A percentile compares a stretch with the other conserved stretches of the same genome.
Evolutionary conservation across 2,329 filamentous ascomycete genomes (phyloP).

Genomic region (Fusarium concolor): DNA sequence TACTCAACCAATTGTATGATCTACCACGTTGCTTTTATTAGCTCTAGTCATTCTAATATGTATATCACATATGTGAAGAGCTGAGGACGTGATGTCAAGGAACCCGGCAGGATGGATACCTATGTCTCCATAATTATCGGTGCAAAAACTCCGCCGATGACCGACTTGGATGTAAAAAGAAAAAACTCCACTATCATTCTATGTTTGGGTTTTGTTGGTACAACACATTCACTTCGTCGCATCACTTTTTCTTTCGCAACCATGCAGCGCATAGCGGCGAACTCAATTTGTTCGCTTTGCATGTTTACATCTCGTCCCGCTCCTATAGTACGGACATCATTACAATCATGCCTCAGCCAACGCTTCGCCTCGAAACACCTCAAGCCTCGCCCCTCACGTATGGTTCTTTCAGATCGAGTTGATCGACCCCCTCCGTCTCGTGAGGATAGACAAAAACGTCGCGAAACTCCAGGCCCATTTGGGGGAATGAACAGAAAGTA

Average conservation of each 20-base stretch:
- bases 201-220: conserved; percentile 4
- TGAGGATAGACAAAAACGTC: conserved; percentile 52
- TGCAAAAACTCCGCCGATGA: conserved; percentile 40
- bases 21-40: neutral
- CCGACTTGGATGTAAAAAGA: conserved; percentile 26
- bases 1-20: neutral
- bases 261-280: conserved; percentile 42
- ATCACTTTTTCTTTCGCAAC: conserved; percentile 3
- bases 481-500: conserved; percentile 67
- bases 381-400: conserved; percentile 62
- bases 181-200: conserved; percentile 11
- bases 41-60: neutral
- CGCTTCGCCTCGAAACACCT: conserved; percentile 53
- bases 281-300: conserved; percentile 45
- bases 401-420: conserved; percentile 68
- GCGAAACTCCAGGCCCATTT: conserved; percentile 61
- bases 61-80: neutral
- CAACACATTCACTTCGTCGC: conserved; percentile 1
- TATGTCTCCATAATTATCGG: conserved; percentile 12
- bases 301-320: conserved; percentile 28
- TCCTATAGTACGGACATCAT: conserved; percentile 19
- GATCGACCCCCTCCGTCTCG: conserved; percentile 54
- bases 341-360: conserved; percentile 51
- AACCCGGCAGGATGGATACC: neutral
- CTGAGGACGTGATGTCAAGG: too few species aligned